phyloP scores from a whole-genome alignment of 169 alveolate genomes.

The Sarcocystis neurona region DNA sequence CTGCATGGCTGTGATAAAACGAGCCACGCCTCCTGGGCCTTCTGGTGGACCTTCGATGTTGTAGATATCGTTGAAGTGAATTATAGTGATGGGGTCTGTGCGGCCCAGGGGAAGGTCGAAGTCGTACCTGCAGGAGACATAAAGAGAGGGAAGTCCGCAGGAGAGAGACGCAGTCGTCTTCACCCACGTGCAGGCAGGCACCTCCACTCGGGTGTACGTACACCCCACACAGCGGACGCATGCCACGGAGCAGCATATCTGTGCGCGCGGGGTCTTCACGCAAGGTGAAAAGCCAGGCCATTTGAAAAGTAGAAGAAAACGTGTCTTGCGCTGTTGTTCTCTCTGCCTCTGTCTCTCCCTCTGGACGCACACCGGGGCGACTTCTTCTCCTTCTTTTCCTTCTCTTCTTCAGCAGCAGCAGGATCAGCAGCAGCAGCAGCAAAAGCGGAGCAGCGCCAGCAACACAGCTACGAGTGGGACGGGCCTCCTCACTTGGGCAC shows the following conservation, averaged over 20 bases:
- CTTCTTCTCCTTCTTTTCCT: not conserved
- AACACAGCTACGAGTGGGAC: too few relatives aligned
- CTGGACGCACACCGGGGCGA: too few relatives aligned
- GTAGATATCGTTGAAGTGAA: constrained; percentile 93
- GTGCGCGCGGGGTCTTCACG: not conserved
- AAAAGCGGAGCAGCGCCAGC: too few relatives aligned
- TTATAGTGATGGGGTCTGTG: constrained; percentile 76
- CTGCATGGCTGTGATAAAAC: constrained; percentile 84
- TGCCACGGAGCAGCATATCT: not conserved
- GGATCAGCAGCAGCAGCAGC: too few relatives aligned
- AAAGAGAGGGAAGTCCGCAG: too few relatives aligned
- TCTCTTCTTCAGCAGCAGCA: too few relatives aligned
- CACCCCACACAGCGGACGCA: not conserved
- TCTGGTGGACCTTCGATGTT: constrained; percentile 82
- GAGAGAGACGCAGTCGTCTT: too few relatives aligned
- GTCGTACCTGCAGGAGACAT: constrained; percentile 65
- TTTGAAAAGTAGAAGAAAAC: not conserved
- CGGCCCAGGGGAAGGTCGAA: constrained; percentile 75
- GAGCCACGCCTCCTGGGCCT: constrained; percentile 87
- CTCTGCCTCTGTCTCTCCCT: not conserved
- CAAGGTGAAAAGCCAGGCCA: not conserved
- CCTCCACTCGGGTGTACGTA: too few relatives aligned
- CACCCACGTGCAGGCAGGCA: too few relatives aligned
- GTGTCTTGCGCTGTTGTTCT: not conserved
- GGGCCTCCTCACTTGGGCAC: too few relatives aligned